phyloP scores from a whole-genome alignment of 768 basidiomycete genomes.

The Boletus reticuloceps region DNA sequence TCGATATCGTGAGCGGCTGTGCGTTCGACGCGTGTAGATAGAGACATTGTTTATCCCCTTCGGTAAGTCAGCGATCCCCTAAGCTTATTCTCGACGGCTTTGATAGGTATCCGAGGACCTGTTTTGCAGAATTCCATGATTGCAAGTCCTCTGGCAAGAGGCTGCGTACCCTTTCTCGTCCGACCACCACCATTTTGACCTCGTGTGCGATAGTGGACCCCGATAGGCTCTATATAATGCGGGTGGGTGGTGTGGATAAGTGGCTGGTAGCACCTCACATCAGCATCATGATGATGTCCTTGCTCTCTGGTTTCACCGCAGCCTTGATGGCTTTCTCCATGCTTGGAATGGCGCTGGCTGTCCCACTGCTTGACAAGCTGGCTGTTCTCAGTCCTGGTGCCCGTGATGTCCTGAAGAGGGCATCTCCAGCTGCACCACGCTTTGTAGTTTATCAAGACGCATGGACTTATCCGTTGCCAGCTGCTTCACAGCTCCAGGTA shows the following conservation, averaged over 20 bases:
- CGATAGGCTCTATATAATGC: not conserved
- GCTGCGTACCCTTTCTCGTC: no score
- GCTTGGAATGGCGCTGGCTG: slow-evolving; percentile 1
- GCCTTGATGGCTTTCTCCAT: not conserved
- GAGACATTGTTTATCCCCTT: not conserved
- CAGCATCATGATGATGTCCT: slow-evolving; percentile 4
- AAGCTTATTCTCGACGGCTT: not conserved
- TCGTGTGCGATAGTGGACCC: not conserved
- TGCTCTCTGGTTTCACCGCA: not conserved
- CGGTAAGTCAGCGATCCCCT: not conserved
- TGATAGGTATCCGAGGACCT: not conserved
- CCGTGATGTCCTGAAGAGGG: slow-evolving; percentile 8
- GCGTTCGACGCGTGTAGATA: not conserved
- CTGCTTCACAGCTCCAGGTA: slow-evolving; percentile 42
- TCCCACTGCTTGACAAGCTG: slow-evolving; percentile 12
- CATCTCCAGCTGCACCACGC: slow-evolving; percentile 44
- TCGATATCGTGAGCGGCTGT: not conserved
- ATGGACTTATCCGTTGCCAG: slow-evolving; percentile 43
- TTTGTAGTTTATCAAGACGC: slow-evolving; percentile 39
- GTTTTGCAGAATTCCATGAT: not conserved
- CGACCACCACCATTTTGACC: not conserved
- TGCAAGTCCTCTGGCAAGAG: no score
- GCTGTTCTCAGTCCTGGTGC: slow-evolving; percentile 11
- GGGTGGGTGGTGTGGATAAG: not conserved
- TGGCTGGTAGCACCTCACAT: not conserved